Base-by-base conservation (phyloP, 1,284 basidiomycete genomes). In the Microbotryomycetes sp. region DNA sequence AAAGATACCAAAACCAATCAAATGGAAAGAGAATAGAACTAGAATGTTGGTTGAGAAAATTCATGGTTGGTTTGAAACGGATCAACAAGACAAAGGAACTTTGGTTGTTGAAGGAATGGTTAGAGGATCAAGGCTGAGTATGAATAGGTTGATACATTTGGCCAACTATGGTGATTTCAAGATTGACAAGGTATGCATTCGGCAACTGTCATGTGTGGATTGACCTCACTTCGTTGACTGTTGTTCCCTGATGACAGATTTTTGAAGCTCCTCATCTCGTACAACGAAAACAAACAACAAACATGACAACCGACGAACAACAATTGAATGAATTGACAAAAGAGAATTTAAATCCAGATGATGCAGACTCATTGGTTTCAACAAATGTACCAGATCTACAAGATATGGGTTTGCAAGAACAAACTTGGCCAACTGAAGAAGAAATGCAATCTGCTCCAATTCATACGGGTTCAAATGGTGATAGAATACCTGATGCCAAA, bases 351-450 rank as follows among this genome's bases (percentile, higher is more conserved):
- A 12, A n/a, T n/a, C n/a, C n/a, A n/a, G n/a, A 86, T 6, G 80
- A 84, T 1, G 89, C 88, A 1, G 94, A 98, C 74, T 94, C 93
- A 5, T 79, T 97, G 30, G 82, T 90, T 2, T 89, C 89, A 1
- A 86, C 84, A 63, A 97, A 97, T 73, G 65, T 71, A 7, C 70
- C 70, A 5, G 69, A 70, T 56, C 84, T 87, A 31, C 88, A 88
- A 0, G 92, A 97, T 71, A 84, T 89, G 63, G 81, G 97, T 77
- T 84, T 82, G 16, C 94, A 94, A 73, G 94, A 98, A 73, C 94
- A 98, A 77, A 98, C 94, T 0, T 97, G 94, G 93, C 94, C 94
- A 0, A 97, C 92, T 0, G 92, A 97, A 74, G 94, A 97, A 70
- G 94, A 97, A 75, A 89, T 98, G 85, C 80, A 79, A 3, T 79